Percentiles rank a stretch among this genome's conserved stretches.
Conservation (phyloP, 192 early-diverging fungal genomes). For the Spizellomyces punctatus region DNA sequence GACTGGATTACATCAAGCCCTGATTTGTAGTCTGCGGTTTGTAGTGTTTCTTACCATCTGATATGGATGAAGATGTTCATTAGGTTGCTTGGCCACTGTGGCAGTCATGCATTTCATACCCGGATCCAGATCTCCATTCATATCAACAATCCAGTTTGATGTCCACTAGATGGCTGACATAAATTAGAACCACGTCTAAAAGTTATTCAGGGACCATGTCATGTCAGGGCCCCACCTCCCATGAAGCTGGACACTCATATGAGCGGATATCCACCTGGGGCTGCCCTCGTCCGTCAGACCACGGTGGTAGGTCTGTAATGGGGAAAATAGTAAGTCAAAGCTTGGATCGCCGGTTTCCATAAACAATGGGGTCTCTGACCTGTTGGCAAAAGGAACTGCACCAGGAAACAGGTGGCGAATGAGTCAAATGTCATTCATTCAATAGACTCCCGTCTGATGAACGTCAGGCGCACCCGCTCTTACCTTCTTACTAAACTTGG, state of each 20-base stretch:
- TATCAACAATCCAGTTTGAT: slow-evolving; percentile 9
- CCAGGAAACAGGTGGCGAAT: too few relatives aligned
- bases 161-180: background rate
- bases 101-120: background rate
- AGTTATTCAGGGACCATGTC: background rate
- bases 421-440: too few relatives aligned
- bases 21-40: too few relatives aligned
- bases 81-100: too few relatives aligned
- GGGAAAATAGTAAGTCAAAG: background rate
- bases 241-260: background rate
- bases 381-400: too few relatives aligned
- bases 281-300: background rate
- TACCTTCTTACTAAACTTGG: background rate
- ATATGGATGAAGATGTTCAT: too few relatives aligned
- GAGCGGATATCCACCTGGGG: background rate
- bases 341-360: too few relatives aligned
- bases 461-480: too few relatives aligned
- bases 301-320: background rate
- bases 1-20: too few relatives aligned
- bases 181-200: background rate
- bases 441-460: too few relatives aligned
- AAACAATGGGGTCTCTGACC: too few relatives aligned
- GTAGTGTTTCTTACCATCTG: too few relatives aligned
- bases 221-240: background rate
- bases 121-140: slow-evolving; percentile 5